Evolutionary conservation across 192 early-diverging fungal genomes (phyloP), one percentile per base, ranked within the genome.

Genomic region (Diversispora epigaea): DNA sequence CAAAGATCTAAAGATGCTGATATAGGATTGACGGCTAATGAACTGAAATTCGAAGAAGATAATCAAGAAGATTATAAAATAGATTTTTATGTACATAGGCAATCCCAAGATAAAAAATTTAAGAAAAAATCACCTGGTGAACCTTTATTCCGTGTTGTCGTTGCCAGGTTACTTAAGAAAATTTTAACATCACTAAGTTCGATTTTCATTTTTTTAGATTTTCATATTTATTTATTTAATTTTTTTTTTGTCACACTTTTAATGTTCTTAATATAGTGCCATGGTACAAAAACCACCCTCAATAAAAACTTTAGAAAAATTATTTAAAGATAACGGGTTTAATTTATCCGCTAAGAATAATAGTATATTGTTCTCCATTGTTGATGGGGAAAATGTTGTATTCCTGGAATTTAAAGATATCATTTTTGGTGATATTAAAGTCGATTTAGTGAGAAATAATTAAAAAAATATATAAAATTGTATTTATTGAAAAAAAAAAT

Each of bases 371-470:
- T 67, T 67, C 14, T 41, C 65, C n/a, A 11, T 67, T 22, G 65
- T 67, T 46, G 65, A 67, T 21, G 65, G 65, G 17, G 43, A 7
- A 25, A 67, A 67, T 67, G 25, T 67, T 19, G 21, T 44, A 43
- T 67, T 67, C 22, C 11, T 67, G 47, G 65, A 67, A 67, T 45
- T 46, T 49, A 67, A 47, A 15, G 65, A 67, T 67, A 19, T 67
- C 8, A 67, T n/a, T 0, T 55, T 76, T 56, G 15, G 55, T 2
- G 22, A 71, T 15, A 17, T 64, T 41, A 32, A 64, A 41, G 62
- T 43, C 17, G 43, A 64, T 58, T 58, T 58, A 58, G 4, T 58
- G 25, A 32, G 25, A 32, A 32, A 32, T 32, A 2, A 32, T 32
- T 32, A 32, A 32, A 32, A 32, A 32, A 1, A 32, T 0, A 32